Evolutionary conservation across 2,329 filamentous ascomycete genomes (phyloP).

Genomic region (Diaporthe vaccinii): DNA sequence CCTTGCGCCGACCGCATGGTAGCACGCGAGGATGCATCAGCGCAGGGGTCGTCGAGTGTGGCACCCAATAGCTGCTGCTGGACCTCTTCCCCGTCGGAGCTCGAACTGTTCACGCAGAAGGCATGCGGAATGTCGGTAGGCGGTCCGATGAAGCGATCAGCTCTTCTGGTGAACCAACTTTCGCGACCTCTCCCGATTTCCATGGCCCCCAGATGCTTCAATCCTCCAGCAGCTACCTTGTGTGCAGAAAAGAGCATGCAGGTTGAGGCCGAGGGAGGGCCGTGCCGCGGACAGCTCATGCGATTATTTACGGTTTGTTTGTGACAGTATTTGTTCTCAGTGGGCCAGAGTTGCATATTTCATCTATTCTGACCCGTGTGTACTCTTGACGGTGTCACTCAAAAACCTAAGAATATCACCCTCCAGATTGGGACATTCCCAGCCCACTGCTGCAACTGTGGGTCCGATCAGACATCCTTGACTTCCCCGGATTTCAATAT

Average conservation of each 20-base stretch:
- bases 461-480: neutral
- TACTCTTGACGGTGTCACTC: neutral
- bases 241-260: no score
- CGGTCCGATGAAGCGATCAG: conserved; percentile 37
- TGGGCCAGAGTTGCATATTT: neutral
- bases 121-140: conserved; percentile 24
- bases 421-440: neutral
- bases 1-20: neutral
- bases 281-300: neutral
- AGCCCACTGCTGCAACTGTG: neutral
- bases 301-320: neutral
- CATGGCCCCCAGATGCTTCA: neutral
- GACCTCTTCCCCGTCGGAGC: neutral
- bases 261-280: neutral
- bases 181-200: conserved; percentile 12
- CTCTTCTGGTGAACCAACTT: no score
- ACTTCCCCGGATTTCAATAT: conserved; percentile 20
- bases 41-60: neutral
- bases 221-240: neutral
- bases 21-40: neutral
- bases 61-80: conserved; percentile 17
- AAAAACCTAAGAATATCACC: neutral
- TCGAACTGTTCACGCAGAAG: neutral
- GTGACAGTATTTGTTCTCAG: no score
- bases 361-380: neutral